Base-by-base conservation (phyloP, 2,329 filamentous ascomycete species). In the Nannizziopsis arthrosporioides region DNA sequence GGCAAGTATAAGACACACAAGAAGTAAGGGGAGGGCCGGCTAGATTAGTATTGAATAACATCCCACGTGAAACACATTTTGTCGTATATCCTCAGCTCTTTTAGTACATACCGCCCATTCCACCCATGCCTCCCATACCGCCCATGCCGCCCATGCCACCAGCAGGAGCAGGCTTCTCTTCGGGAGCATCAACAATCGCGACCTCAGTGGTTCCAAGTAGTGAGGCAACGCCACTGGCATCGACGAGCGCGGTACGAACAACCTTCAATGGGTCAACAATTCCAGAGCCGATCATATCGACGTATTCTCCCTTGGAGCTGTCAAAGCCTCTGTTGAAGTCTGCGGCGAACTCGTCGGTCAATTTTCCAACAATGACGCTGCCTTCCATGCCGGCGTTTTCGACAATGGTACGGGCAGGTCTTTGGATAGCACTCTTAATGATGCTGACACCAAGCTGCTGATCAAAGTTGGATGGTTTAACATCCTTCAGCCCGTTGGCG, bases 231-330 rank as follows among this genome's bases (percentile, higher is more conserved):
- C 92, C 92, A 64, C 84, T 90, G 59, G 92, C 92, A 62, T 98
- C 92, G 62, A 89, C 79, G 51, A 98, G 82, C 63, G 87, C 90
- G 55, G 92, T 98, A 62, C 92, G 88, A 64, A 98, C 92, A 59
- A 98, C 92, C 85, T 98, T 98, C 78, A 98, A 85, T 56, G 92
- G 92, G 68, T 98, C 92, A 52, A 98, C 84, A 69, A 98, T 98
- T 84, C 92, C 92, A 58, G 87, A 80, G 54, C 78, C 69, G 64
- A 98, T 95, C 92, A 98, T 96, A 76, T 98, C 90, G 58, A 95
- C 88, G 73, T 94, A 98, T 75, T 96, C 85, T 70, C 90, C 88
- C 77, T 89, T 94, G 67, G 87, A 74, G 73, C 85, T 92, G 78
- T 98, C 87, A 74, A 87, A 98, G 56, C 92, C 92, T 76, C 84